Conservation (phyloP, 139 green algal genomes). For the Chlamydomonas sp. region DNA sequence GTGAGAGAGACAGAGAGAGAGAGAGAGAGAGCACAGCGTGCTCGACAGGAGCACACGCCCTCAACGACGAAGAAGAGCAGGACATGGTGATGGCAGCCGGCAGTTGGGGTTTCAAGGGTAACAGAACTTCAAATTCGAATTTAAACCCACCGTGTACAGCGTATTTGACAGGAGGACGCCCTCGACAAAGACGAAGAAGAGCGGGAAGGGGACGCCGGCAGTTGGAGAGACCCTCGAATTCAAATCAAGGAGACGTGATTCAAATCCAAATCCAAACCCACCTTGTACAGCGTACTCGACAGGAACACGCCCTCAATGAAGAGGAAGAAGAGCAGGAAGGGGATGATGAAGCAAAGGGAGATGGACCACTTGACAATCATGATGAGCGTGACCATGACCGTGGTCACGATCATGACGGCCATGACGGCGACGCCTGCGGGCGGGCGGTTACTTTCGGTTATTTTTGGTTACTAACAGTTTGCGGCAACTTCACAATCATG, state of each 20-base stretch:
- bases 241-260: not conserved
- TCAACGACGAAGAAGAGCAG: no score
- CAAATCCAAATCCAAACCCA: no score
- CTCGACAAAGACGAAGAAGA: constrained; percentile 20
- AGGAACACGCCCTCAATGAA: constrained; percentile 17
- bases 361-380: constrained; percentile 27
- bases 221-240: constrained; percentile 12
- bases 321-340: constrained; percentile 12
- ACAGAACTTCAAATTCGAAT: not conserved
- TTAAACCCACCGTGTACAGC: constrained; percentile 20
- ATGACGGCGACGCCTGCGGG: constrained; percentile 18
- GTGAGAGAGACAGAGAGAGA: no score
- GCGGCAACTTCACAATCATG: constrained; percentile 25
- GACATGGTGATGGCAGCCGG: no score
- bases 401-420: constrained; percentile 26
- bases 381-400: constrained; percentile 9
- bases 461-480: no score
- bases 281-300: constrained; percentile 26
- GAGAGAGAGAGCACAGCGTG: no score
- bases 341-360: not conserved
- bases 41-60: no score
- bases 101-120: no score
- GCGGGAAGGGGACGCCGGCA: constrained; percentile 9
- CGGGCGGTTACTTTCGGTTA: not conserved
- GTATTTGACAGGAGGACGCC: constrained; percentile 16